Evolutionary conservation across 257 asterid species (phyloP).

Genomic region (Coffea eugenioides): DNA sequence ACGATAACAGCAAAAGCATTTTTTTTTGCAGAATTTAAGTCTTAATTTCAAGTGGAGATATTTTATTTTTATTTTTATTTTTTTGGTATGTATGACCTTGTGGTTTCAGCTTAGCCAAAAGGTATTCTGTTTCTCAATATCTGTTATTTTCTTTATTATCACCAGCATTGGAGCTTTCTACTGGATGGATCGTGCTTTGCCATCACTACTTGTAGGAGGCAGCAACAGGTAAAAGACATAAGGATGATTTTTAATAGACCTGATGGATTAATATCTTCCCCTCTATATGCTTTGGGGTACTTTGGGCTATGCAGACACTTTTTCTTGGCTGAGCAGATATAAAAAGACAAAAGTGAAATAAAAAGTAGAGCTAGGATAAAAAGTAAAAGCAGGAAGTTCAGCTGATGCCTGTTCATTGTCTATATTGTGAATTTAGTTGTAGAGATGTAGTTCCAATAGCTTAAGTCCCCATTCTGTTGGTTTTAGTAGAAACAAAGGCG

Average conservation of each 20-base stretch:
- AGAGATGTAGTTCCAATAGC: background rate
- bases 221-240: conserved; percentile 52
- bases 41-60: background rate
- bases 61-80: too few species aligned
- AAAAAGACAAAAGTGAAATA: background rate
- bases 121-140: conserved; percentile 14
- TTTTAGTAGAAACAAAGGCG: background rate
- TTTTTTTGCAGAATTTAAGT: too few species aligned
- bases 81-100: background rate
- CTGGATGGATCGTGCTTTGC: conserved; percentile 93
- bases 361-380: background rate
- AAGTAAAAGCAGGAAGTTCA: background rate
- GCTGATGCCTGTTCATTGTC: background rate
- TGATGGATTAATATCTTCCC: too few species aligned
- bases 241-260: background rate
- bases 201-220: conserved; percentile 45
- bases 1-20: too few species aligned
- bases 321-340: background rate
- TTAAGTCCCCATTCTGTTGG: background rate
- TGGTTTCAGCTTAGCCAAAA: background rate
- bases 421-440: background rate
- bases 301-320: background rate
- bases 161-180: conserved; percentile 89
- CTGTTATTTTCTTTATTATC: conserved; percentile 19
- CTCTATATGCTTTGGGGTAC: background rate